A percentile compares a stretch with the other conserved stretches of the same genome.
Conservation (phyloP, 352 stramenopile species). For the Paralagenidium karlingii region DNA sequence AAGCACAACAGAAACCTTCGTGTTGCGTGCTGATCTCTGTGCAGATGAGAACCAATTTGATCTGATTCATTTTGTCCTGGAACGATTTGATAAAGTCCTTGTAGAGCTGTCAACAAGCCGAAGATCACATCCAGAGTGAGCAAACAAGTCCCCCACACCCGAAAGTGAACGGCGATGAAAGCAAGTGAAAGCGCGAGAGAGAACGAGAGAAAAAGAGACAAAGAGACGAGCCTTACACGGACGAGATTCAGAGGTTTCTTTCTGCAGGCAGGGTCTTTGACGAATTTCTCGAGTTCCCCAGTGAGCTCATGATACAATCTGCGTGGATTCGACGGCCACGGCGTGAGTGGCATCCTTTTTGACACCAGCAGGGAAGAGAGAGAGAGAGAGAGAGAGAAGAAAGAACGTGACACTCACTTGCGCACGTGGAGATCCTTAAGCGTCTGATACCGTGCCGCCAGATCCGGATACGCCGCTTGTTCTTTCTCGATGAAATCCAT, state of each 20-base stretch:
- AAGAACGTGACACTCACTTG: constrained; percentile 41
- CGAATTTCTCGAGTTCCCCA: constrained; percentile 84
- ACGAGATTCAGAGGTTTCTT: constrained; percentile 39
- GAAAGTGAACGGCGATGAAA: not conserved
- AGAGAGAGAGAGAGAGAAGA: not conserved
- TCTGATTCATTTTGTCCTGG: constrained; percentile 94
- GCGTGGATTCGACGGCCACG: not conserved
- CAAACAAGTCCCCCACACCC: not conserved
- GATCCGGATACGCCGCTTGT: constrained; percentile 81
- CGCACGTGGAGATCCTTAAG: constrained; percentile 83
- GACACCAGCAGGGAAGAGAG: not conserved
- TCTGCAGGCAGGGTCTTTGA: constrained; percentile 61
- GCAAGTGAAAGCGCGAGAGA: no score
- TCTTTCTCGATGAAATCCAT: constrained; percentile 85
- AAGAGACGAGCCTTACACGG: not conserved
- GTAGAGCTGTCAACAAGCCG: constrained; percentile 80
- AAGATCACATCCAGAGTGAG: not conserved
- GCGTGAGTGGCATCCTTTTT: not conserved
- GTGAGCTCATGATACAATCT: constrained; percentile 98
- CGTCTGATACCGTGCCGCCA: constrained; percentile 85
- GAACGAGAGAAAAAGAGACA: no score
- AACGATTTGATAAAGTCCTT: constrained; percentile 90
- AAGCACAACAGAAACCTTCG: constrained; percentile 17
- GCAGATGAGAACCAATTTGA: constrained; percentile 87
- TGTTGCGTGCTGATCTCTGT: constrained; percentile 78